Percentiles rank a stretch among this genome's conserved stretches.
Conservation (phyloP, 495 filamentous ascomycete genomes). For the Aspergillus leporis region DNA sequence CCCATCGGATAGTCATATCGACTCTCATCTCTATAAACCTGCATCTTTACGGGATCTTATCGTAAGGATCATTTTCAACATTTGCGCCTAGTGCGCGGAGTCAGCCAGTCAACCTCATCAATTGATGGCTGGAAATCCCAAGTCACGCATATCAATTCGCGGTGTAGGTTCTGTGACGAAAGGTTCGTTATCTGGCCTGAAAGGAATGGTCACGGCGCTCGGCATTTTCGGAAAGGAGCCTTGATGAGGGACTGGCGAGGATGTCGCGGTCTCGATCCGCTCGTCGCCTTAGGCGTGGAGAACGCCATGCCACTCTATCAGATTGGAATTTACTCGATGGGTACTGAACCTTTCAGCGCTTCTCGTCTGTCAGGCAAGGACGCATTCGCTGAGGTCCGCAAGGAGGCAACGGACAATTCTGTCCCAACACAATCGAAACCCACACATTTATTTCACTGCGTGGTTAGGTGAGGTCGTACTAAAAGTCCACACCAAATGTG, state of each 20-base stretch:
- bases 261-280: conserved; percentile 63
- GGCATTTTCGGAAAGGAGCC: conserved; percentile 61
- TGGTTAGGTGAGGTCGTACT: conserved; percentile 46
- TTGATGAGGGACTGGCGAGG: conserved; percentile 69
- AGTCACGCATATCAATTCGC: conserved; percentile 58
- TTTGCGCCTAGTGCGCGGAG: conserved; percentile 66
- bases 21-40: too few relatives aligned
- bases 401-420: too few relatives aligned
- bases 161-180: conserved; percentile 66
- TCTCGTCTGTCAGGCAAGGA: background rate
- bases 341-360: conserved; percentile 23
- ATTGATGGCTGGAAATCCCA: conserved; percentile 71
- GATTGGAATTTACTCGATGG: conserved; percentile 21
- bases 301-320: conserved; percentile 62
- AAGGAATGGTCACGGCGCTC: conserved; percentile 61
- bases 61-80: conserved; percentile 84
- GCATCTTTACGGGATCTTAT: too few relatives aligned
- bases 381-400: background rate
- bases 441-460: conserved; percentile 10
- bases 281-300: conserved; percentile 61
- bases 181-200: conserved; percentile 59
- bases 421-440: background rate
- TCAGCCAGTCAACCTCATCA: conserved; percentile 48
- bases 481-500: conserved; percentile 33
- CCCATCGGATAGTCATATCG: conserved; percentile 24